Evolutionary conservation across 768 basidiomycete genomes (phyloP), one percentile per base, ranked within the genome.

Genomic region (Hirschioporus abietinus): DNA sequence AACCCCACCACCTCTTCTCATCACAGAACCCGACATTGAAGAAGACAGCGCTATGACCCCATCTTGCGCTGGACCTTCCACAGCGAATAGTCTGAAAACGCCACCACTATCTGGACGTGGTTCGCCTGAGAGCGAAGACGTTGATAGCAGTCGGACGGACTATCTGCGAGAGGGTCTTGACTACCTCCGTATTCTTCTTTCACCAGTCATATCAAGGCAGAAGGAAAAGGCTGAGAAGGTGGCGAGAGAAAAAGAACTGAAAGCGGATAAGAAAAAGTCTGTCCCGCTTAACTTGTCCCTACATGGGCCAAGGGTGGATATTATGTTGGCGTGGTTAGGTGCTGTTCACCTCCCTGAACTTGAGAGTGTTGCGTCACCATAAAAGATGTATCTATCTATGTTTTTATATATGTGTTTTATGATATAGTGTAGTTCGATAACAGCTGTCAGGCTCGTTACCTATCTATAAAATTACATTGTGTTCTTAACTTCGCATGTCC

Each of bases 301-400:
- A 69, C 91, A 93, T 76, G 93, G 93, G 0, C 92, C 93, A 36
- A 83, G 92, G 7, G 93, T 95, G 60, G 93, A 95, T 76, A 82
- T 95, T 66, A 82, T 93, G 65, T 81, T 95, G 66, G 93, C 93
- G 58, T 95, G 92, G 92, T 78, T 95, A 65, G 92, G 83, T 26
- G 92, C 91, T 20, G 89, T 93, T 66, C 88, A 91, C 79, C 76
- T 95, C 36, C 87, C 85, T 3, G 91, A 92, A 71, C 74, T 94
- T 70, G 92, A 93, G 61, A 63, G 63, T 26, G 63, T 52, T 20
- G 42, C 42, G 42, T 52, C 42, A 20, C 42, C 12, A 1, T 52
- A 52, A 52, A 52, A 52, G 2, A 30, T 52, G 42, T 52, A 15
- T 52, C 12, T 52, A 52, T 52, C 12, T 52, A 52, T 52, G 42